A percentile compares a stretch with the other conserved stretches of the same genome.
Evolutionary conservation across 73 alveolate species (phyloP).

Genomic region (Tetrahymena malaccensis): DNA sequence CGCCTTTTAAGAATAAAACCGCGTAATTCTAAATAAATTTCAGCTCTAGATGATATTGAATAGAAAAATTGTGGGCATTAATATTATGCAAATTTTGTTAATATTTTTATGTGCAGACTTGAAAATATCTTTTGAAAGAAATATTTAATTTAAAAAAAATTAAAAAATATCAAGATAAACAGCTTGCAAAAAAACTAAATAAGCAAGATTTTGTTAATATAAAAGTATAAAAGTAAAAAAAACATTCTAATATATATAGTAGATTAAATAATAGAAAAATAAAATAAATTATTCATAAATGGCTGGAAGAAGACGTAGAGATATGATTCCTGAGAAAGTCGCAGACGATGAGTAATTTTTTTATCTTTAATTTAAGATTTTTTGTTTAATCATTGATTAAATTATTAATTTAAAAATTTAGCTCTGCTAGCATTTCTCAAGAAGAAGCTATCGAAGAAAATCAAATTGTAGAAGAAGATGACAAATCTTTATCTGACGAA

Average conservation of each 20-base stretch:
- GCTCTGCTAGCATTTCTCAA: not conserved
- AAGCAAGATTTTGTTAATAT: not conserved
- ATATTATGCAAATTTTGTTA: not conserved
- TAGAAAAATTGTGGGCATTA: not conserved
- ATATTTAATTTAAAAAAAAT: not conserved
- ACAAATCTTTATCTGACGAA: constrained; percentile 24
- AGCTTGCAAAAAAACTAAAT: not conserved
- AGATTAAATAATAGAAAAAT: not conserved
- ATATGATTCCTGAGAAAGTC: not conserved
- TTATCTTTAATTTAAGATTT: not conserved
- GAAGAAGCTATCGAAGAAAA: constrained; percentile 30
- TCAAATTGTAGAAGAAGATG: constrained; percentile 7
- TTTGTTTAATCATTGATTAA: not conserved
- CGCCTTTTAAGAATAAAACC: not conserved
- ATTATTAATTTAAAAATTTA: not conserved
- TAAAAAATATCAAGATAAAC: not conserved
- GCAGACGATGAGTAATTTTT: not conserved
- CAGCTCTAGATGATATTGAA: not conserved
- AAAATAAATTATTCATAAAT: not conserved
- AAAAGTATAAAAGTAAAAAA: not conserved
- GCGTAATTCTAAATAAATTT: not conserved
- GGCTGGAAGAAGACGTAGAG: constrained; percentile 3
- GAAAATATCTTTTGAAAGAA: not conserved
- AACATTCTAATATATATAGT: not conserved
- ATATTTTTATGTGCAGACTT: not conserved